These are phyloP conservation scores for Spiromyces aspiralis DNA, from an alignment of 371 early-diverging fungal species.

Conservation along the genomic window DNA sequence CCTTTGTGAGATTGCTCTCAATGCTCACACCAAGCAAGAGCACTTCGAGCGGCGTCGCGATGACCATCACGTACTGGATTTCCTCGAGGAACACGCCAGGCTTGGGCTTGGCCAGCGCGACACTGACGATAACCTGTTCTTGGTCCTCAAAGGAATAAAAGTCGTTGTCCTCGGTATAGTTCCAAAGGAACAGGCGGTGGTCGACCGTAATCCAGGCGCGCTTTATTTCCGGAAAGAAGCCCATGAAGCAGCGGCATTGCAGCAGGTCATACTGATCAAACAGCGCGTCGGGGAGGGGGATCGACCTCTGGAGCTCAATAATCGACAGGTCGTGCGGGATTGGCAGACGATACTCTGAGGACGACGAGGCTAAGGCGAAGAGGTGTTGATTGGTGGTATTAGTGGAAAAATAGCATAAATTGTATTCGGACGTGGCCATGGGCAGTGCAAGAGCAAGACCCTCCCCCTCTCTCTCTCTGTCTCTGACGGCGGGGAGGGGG, in stretches of 20 bases:
- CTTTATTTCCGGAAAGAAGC: slow-evolving; percentile 71
- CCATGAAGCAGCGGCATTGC: slow-evolving; percentile 63
- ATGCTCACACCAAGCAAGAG: slow-evolving; percentile 52
- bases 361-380: slow-evolving; percentile 19
- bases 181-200: slow-evolving; percentile 72
- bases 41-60: slow-evolving; percentile 73
- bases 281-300: slow-evolving; percentile 48
- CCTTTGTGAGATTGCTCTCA: slow-evolving; percentile 5
- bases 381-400: too few species aligned
- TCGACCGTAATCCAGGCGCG: slow-evolving; percentile 82
- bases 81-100: slow-evolving; percentile 61
- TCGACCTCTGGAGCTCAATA: slow-evolving; percentile 30
- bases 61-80: slow-evolving; percentile 62
- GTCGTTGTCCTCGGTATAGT: slow-evolving; percentile 54
- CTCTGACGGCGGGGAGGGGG: too few species aligned
- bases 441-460: too few species aligned
- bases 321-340: slow-evolving; percentile 29
- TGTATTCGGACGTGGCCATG: too few species aligned
- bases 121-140: slow-evolving; percentile 66
- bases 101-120: slow-evolving; percentile 58
- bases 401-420: too few species aligned
- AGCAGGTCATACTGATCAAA: slow-evolving; percentile 52
- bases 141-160: slow-evolving; percentile 60
- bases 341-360: slow-evolving; percentile 21
- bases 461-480: too few species aligned